These are phyloP conservation scores for Wickerhamiella lipophila DNA, from an alignment of 805 yeast genomes.

Conservation along the genomic window DNA sequence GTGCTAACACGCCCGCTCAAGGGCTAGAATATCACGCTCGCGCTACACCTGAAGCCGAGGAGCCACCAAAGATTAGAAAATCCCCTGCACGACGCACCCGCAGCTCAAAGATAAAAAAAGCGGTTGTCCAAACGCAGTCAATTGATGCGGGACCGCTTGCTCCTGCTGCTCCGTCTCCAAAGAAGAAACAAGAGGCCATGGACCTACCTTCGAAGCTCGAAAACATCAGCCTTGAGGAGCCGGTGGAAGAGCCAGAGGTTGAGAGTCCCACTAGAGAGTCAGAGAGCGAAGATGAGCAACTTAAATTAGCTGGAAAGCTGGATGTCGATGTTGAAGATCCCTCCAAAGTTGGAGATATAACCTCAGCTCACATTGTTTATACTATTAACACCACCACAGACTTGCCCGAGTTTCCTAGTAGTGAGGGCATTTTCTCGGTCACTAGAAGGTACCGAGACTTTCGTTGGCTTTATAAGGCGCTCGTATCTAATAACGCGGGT, in stretches of 20 bases:
- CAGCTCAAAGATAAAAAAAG: conserved; percentile 4
- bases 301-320: background rate
- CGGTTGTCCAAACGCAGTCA: background rate
- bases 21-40: conserved; percentile 3
- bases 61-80: background rate
- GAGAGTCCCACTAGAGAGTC: background rate
- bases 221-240: conserved; percentile 2
- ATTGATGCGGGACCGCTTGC: conserved; percentile 9
- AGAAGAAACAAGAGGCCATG: background rate
- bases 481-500: conserved; percentile 81
- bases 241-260: background rate
- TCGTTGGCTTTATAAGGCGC: conserved; percentile 84
- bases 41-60: background rate
- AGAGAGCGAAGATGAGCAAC: background rate
- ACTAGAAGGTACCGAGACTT: conserved; percentile 84
- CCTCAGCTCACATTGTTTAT: conserved; percentile 81
- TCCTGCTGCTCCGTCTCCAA: background rate
- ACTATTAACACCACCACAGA: conserved; percentile 53
- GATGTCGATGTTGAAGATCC: conserved; percentile 78
- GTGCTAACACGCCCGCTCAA: conserved; percentile 1
- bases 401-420: conserved; percentile 27
- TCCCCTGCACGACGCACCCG: conserved; percentile 4
- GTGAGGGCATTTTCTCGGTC: conserved; percentile 40
- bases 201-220: background rate
- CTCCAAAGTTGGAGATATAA: conserved; percentile 76